Conservation (phyloP, 2,329 filamentous ascomycete species). For the Aspergillus quadrilineatus region DNA sequence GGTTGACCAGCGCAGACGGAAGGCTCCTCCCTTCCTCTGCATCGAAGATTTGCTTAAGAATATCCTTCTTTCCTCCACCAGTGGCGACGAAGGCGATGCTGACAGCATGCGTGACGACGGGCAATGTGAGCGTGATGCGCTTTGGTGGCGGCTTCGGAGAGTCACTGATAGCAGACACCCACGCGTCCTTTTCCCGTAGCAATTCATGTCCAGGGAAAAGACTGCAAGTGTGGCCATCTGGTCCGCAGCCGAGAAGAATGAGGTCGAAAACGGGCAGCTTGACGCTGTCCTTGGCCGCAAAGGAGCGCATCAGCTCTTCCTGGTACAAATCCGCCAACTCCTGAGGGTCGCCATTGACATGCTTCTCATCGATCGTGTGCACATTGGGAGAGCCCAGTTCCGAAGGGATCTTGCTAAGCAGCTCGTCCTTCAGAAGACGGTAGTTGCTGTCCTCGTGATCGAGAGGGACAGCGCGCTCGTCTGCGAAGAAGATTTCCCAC, state of each 20-base stretch:
- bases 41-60: slow-evolving; percentile 91
- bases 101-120: slow-evolving; percentile 82
- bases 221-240: slow-evolving; percentile 95
- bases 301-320: slow-evolving; percentile 77
- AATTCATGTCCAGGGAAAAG: slow-evolving; percentile 89
- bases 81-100: slow-evolving; percentile 91
- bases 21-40: slow-evolving; percentile 68
- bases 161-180: slow-evolving; percentile 89
- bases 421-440: slow-evolving; percentile 77
- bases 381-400: slow-evolving; percentile 67
- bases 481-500: slow-evolving; percentile 98
- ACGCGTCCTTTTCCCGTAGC: slow-evolving; percentile 80
- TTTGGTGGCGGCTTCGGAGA: slow-evolving; percentile 90
- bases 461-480: slow-evolving; percentile 91
- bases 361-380: slow-evolving; percentile 70
- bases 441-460: slow-evolving; percentile 95
- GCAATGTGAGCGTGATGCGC: slow-evolving; percentile 88
- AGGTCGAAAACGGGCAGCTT: slow-evolving; percentile 94
- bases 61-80: slow-evolving; percentile 82
- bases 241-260: slow-evolving; percentile 86
- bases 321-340: slow-evolving; percentile 95
- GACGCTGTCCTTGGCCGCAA: slow-evolving; percentile 90
- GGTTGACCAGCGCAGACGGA: slow-evolving; percentile 86
- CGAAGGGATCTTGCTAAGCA: slow-evolving; percentile 81
- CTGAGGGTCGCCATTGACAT: slow-evolving; percentile 74